Percentiles rank a stretch among this genome's conserved stretches.
Conservation (phyloP, 768 basidiomycete genomes). For the Phaeotremella skinneri region DNA sequence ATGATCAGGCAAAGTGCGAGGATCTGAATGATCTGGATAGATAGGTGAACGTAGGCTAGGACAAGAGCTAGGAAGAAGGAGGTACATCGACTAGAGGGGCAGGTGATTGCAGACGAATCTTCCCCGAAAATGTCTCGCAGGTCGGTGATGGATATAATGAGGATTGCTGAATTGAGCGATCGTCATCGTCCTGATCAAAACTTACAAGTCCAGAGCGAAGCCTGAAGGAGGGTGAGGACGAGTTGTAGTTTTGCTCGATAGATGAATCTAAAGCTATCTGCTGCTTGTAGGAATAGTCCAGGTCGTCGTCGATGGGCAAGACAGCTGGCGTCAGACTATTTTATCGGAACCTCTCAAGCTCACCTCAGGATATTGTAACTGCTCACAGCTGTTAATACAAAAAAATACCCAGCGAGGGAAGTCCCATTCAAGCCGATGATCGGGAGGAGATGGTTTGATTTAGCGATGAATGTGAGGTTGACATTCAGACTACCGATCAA, state of each 20-base stretch:
- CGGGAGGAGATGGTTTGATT: not conserved
- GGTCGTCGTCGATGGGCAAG: not conserved
- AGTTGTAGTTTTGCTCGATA: slow-evolving; percentile 2
- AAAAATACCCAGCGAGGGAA: not conserved
- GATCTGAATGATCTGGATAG: not conserved
- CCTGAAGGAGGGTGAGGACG: not conserved
- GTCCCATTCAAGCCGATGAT: not conserved
- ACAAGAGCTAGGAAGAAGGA: slow-evolving; percentile 1
- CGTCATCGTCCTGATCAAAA: not conserved
- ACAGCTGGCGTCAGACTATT: not conserved
- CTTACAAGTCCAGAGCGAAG: slow-evolving; percentile 3
- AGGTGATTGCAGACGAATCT: not conserved
- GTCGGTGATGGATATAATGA: not conserved
- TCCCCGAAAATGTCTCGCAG: not conserved
- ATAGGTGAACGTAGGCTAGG: slow-evolving; percentile 4
- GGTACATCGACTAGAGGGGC: slow-evolving; percentile 2
- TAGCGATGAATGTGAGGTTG: slow-evolving; percentile 1
- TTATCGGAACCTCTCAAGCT: not conserved
- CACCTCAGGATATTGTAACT: not conserved
- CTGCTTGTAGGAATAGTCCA: not conserved
- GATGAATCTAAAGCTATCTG: slow-evolving; percentile 1
- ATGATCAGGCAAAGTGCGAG: not conserved
- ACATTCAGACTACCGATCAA: not conserved
- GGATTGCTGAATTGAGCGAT: not conserved
- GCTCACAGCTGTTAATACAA: not conserved